Conservation (phyloP, 2,329 filamentous ascomycete genomes). For the Scedosporium minutisporum region DNA sequence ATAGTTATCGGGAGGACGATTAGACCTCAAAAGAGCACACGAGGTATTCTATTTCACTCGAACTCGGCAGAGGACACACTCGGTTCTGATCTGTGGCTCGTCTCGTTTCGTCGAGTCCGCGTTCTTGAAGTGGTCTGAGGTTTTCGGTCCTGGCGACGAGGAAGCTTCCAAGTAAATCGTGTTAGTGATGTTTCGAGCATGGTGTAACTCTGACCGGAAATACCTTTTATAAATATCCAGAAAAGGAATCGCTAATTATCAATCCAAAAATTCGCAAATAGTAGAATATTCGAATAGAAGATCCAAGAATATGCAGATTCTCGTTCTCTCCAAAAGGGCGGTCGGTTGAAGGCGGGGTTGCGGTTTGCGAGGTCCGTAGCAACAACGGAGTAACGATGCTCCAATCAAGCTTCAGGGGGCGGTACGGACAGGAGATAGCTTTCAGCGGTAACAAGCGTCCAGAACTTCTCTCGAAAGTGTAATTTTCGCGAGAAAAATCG, state of each 20-base stretch:
- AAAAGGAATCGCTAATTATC: not conserved
- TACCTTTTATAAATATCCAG: not conserved
- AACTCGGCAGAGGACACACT: too few species aligned
- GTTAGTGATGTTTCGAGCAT: too few species aligned
- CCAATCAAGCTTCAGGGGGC: not conserved
- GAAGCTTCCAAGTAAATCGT: too few species aligned
- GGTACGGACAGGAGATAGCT: not conserved
- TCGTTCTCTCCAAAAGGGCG: not conserved
- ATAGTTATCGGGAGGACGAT: not conserved
- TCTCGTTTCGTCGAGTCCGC: too few species aligned
- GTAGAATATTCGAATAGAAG: not conserved
- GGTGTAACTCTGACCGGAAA: too few species aligned
- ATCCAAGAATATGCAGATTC: not conserved
- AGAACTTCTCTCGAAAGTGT: not conserved
- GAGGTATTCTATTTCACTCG: too few species aligned
- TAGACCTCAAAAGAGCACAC: not conserved
- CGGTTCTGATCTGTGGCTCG: too few species aligned
- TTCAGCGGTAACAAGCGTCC: too few species aligned
- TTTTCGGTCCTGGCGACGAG: too few species aligned
- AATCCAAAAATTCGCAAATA: not conserved
- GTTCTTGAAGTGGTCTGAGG: too few species aligned
- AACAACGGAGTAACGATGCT: constrained; percentile 1
- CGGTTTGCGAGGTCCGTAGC: not conserved
- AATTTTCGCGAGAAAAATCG: not conserved
- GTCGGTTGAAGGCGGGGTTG: not conserved